phyloP scores from a whole-genome alignment of 208 protist species.

The Strigomonas culicis region DNA sequence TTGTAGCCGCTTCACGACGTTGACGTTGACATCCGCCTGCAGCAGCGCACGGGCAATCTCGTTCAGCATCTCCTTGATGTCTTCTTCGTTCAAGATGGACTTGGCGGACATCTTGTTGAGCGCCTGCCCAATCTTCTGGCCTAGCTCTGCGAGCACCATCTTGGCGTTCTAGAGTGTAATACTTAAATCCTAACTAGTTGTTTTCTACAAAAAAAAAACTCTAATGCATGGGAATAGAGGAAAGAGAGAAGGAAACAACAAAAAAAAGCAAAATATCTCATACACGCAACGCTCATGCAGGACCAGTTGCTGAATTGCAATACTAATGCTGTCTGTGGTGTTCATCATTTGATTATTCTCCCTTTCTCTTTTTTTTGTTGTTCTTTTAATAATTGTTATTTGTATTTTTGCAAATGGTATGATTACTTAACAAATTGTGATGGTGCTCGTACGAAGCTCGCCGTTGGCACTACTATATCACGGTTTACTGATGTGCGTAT shows the following conservation, averaged over 20 bases:
- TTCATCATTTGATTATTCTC: background rate
- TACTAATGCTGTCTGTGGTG: background rate
- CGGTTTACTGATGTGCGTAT: background rate
- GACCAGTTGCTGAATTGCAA: background rate
- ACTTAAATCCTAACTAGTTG: constrained; percentile 5
- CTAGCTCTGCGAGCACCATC: constrained; percentile 94
- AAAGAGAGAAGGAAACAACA: background rate
- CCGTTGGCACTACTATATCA: too few relatives aligned
- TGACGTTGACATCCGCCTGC: constrained; percentile 97
- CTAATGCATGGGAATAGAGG: background rate
- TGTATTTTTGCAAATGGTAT: background rate
- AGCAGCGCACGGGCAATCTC: constrained; percentile 95
- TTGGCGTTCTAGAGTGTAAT: background rate
- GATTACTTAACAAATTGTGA: background rate
- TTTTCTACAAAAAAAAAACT: constrained; percentile 20
- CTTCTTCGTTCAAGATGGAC: constrained; percentile 93
- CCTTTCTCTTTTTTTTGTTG: background rate
- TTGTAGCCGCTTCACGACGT: constrained; percentile 91
- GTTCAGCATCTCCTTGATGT: constrained; percentile 94
- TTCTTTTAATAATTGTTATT: background rate
- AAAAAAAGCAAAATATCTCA: constrained; percentile 11
- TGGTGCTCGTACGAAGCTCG: too few relatives aligned
- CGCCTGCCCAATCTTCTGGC: constrained; percentile 91
- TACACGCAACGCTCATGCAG: background rate
- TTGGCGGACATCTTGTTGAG: constrained; percentile 90